Conservation (phyloP, 2,329 filamentous ascomycete genomes). For the Botrytis byssoidea region DNA sequence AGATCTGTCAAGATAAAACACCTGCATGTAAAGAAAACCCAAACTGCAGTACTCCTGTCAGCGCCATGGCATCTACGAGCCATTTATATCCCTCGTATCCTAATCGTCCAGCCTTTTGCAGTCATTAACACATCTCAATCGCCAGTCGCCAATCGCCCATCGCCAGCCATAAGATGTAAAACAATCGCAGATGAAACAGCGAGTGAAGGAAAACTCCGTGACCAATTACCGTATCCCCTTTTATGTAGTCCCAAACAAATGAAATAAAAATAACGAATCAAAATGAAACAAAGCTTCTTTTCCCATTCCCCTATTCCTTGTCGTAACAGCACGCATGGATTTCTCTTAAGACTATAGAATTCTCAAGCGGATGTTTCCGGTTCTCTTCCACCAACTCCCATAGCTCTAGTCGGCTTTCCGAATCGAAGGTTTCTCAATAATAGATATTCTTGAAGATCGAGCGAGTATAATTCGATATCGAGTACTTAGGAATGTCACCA, state of each 20-base stretch:
- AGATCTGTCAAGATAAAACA: not conserved
- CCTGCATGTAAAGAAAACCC: conserved; percentile 3
- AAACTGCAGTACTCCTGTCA: conserved; percentile 11
- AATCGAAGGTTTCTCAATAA: not conserved
- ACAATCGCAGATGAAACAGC: not conserved
- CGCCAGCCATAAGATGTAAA: not conserved
- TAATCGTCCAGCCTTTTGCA: conserved; percentile 1
- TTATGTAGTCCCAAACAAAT: not conserved
- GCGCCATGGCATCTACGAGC: conserved; percentile 6
- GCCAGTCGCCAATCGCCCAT: not conserved
- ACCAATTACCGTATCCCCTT: not conserved
- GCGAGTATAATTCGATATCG: not conserved
- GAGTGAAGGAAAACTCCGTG: conserved; percentile 1
- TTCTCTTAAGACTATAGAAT: not conserved
- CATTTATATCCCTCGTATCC: conserved; percentile 9
- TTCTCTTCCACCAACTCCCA: not conserved
- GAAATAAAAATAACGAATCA: not conserved
- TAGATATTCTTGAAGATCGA: not conserved
- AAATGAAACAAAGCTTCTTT: not conserved
- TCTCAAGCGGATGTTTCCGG: not conserved
- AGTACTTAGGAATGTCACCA: not conserved
- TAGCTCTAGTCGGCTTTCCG: not conserved
- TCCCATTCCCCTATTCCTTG: not conserved
- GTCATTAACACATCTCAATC: not conserved
- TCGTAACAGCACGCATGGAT: not conserved